Evolutionary conservation across 2,329 filamentous ascomycete genomes (phyloP).

Genomic region (Didymosphaeria variabile): DNA sequence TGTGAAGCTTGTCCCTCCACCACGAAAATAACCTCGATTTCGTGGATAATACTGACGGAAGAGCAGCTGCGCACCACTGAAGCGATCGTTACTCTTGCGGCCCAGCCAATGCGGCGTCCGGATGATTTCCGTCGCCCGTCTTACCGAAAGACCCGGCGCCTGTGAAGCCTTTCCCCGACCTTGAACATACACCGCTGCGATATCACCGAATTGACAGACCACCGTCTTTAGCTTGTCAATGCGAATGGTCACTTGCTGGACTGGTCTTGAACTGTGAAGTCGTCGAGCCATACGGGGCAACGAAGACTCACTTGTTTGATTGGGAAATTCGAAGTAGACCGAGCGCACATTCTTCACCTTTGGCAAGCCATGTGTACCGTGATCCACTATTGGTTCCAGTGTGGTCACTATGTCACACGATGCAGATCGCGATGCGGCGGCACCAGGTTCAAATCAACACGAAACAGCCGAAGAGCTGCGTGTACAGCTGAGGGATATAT

Average conservation of each 20-base stretch:
- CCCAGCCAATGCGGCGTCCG: too few relatives aligned
- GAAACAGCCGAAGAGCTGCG: slow-evolving; percentile 25
- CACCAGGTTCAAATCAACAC: slow-evolving; percentile 35
- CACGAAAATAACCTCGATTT: neutral
- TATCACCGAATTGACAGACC: too few relatives aligned
- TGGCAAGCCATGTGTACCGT: slow-evolving; percentile 50
- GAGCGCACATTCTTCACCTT: too few relatives aligned
- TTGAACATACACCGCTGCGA: too few relatives aligned
- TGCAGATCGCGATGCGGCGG: slow-evolving; percentile 46
- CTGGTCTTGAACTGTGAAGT: too few relatives aligned
- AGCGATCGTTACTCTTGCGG: neutral
- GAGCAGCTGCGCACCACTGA: neutral
- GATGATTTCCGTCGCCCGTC: too few relatives aligned
- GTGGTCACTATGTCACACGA: slow-evolving; percentile 40
- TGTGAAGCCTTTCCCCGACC: too few relatives aligned
- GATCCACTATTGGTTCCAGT: slow-evolving; percentile 41
- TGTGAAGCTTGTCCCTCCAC: neutral
- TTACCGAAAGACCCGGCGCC: too few relatives aligned
- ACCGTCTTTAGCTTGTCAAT: too few relatives aligned
- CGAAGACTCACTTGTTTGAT: neutral
- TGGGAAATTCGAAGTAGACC: neutral
- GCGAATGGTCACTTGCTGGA: too few relatives aligned
- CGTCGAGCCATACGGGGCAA: neutral
- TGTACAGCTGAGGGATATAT: slow-evolving; percentile 40
- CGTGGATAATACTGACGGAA: neutral